Evolutionary conservation across 2,329 filamentous ascomycete genomes (phyloP), one percentile per base, ranked within the genome.

Genomic region (Canariomyces notabilis): DNA sequence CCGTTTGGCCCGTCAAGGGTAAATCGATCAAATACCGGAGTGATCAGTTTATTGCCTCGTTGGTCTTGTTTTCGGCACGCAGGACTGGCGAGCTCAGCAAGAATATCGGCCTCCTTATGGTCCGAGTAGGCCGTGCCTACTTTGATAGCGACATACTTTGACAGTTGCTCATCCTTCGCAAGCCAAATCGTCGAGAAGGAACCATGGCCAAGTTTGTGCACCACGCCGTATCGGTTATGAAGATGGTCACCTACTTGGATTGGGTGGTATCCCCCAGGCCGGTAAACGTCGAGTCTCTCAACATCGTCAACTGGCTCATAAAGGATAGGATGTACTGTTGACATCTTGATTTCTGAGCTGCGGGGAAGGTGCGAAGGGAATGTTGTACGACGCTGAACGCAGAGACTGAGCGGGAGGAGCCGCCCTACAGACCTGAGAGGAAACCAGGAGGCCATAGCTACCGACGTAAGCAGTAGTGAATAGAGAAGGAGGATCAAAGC

Each of bases 191-290:
- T 67, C 5, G 64, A 67, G 33, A 54, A 64, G 1, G 50, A 51
- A 35, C 61, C 60, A 22, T 60, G 45, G 5, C 61, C 61, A 21
- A 64, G 59, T 43, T 64, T 64, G 34, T 62, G 56, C 2, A 61
- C 54, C 20, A 62, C 42, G 2, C 45, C 41, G 46, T 63, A 63
- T 22, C 59, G 57, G 3, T 45, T 39, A 11, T 54, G 37, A 51
- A 73, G 64, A 4, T 41, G 53, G 23, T 71, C 63, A n/a, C 61
- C 64, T 12, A 71, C 60, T 12, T 56, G 51, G 9, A 68, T 56
- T 4, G 69, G 67, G 42, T 71, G 65, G 49, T 66, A 71, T 9
- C 66, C 67, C 4, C 66, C 65, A 2, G 53, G 55, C 7, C 48
- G 39, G 48, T 71, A 71, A 37, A 57, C 12, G 11, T 53, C 43